These are phyloP conservation scores for Mariannaea sp. DNA, from an alignment of 2,329 filamentous ascomycete genomes.

Conservation along the genomic window DNA sequence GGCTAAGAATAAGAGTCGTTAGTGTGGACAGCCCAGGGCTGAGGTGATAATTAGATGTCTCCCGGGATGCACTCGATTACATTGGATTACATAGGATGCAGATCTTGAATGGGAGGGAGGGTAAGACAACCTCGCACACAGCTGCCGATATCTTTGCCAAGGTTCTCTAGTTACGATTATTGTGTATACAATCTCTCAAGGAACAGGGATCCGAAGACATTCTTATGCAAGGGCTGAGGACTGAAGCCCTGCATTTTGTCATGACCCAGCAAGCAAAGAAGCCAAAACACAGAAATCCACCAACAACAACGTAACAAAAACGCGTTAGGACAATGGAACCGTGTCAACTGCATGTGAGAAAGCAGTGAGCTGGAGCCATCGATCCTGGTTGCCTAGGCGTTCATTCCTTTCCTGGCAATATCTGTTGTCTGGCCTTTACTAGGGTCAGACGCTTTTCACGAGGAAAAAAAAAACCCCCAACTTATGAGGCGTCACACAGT, in stretches of 20 bases:
- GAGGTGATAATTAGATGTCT: not conserved
- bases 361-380: slow-evolving; percentile 8
- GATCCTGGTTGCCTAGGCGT: slow-evolving; percentile 19
- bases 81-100: not conserved
- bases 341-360: slow-evolving; percentile 10
- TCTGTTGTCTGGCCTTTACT: slow-evolving; percentile 4
- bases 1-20: slow-evolving; percentile 3
- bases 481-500: too few relatives aligned
- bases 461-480: too few relatives aligned
- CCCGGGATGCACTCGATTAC: not conserved
- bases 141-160: too few relatives aligned
- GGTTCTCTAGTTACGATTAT: too few relatives aligned
- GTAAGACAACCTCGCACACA: slow-evolving; percentile 9
- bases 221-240: slow-evolving; percentile 2
- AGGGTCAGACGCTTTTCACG: too few relatives aligned
- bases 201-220: slow-evolving; percentile 4
- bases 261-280: not conserved
- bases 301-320: not conserved
- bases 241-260: not conserved
- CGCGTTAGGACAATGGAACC: slow-evolving; percentile 1
- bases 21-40: not conserved
- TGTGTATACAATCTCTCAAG: not conserved
- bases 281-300: not conserved
- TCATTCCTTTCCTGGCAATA: slow-evolving; percentile 13
- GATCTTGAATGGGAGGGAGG: not conserved